Base-by-base conservation (phyloP, 2,329 filamentous ascomycete species). In the Penicillium nordicum region DNA sequence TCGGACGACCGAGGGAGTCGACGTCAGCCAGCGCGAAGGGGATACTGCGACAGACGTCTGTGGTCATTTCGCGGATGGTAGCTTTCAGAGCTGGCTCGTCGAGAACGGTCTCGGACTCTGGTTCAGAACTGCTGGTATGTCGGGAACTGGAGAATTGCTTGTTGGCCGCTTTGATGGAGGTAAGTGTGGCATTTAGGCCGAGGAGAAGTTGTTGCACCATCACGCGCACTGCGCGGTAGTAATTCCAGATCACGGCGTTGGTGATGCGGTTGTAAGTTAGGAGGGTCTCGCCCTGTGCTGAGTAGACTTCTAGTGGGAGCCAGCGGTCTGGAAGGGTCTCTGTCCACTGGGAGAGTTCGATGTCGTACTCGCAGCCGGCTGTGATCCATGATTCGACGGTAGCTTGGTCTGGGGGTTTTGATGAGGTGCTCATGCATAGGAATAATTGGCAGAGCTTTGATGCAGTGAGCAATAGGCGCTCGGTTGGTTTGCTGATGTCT, bases 221-320 rank as follows among this genome's bases (percentile, higher is more conserved):
- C 29, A 75, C 64, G 5, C 72, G 71, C 23, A 66, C 58, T 3
- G 70, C 69, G 5, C 72, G 72, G 57, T 74, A 72, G 49, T 72
- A 72, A 51, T 68, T 69, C 72, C 72, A 74, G 23, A 74, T 55
- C 4, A 65, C 59, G 18, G 64, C 68, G 32, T 65, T 62, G 14
- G 63, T 63, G 40, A 68, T 57, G 30, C 60, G 61, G n/a, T 67
- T 64, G 49, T 74, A 74, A 10, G 72, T 72, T 18, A 75, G 62
- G 0, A 74, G 55, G 1, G 65, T 52, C 11, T 69, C 68, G 9
- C 68, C 69, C 12, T 65, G 62, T 10, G 57, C 50, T 5, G 69
- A 68, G 43, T 71, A 67, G 45, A 71, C 64, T 12, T 69, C 58
- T 12, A 72, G 60, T 3, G 72, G 71, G 5, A 75, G 63, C 71